A percentile compares a stretch with the other conserved stretches of the same genome.
phyloP scores from a whole-genome alignment of 768 basidiomycete species.

The Russula vinacea region DNA sequence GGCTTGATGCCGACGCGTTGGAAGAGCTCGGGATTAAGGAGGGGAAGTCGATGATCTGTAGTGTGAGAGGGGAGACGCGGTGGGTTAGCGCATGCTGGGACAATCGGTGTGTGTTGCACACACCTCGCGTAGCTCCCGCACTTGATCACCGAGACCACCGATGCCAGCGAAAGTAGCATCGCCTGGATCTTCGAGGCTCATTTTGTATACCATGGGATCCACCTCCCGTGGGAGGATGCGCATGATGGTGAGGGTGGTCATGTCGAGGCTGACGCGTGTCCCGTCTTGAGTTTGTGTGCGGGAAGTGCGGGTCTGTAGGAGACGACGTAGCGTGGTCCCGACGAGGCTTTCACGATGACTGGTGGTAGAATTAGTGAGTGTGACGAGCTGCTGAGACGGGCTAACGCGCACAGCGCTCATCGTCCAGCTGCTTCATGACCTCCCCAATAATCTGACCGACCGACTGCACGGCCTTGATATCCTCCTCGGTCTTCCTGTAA shows the following conservation, averaged over 20 bases:
- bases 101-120: slow-evolving; percentile 30
- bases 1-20: slow-evolving; percentile 93
- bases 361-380: slow-evolving; percentile 14
- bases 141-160: slow-evolving; percentile 93
- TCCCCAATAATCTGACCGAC: slow-evolving; percentile 99
- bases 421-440: slow-evolving; percentile 97
- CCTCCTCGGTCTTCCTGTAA: slow-evolving; percentile 94
- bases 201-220: slow-evolving; percentile 98
- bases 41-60: slow-evolving; percentile 93
- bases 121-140: slow-evolving; percentile 92
- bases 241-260: slow-evolving; percentile 99
- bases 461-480: slow-evolving; percentile 97
- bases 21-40: slow-evolving; percentile 93
- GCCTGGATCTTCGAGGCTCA: slow-evolving; percentile 97
- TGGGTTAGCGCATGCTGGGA: not conserved
- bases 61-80: not conserved
- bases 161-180: slow-evolving; percentile 95
- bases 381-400: not conserved
- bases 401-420: slow-evolving; percentile 80
- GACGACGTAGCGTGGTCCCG: slow-evolving; percentile 97
- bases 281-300: slow-evolving; percentile 90
- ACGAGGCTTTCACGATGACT: slow-evolving; percentile 99
- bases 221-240: slow-evolving; percentile 96
- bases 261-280: slow-evolving; percentile 94
- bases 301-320: slow-evolving; percentile 93